A percentile compares a stretch with the other conserved stretches of the same genome.
Evolutionary conservation across 106 monocot species (phyloP).

Genomic region (Dendrobium huoshanense): DNA sequence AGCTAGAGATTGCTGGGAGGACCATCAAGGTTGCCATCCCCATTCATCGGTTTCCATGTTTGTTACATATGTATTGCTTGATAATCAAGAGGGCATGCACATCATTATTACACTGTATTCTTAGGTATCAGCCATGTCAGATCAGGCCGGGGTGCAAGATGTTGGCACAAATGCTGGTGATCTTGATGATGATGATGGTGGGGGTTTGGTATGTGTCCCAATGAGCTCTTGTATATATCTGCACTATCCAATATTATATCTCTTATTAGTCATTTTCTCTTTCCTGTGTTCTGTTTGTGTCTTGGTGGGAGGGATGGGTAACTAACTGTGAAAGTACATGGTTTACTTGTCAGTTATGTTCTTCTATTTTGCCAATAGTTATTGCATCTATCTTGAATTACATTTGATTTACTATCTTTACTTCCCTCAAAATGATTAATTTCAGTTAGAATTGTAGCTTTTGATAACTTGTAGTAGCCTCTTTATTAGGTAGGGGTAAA

Average conservation of each 20-base stretch:
- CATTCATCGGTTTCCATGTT: slow-evolving; percentile 3
- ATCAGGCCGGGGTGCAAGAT: slow-evolving; percentile 53
- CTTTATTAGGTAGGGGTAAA: not conserved
- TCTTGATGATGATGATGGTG: slow-evolving; percentile 73
- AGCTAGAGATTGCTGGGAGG: slow-evolving; percentile 62
- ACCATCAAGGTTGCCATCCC: slow-evolving; percentile 31
- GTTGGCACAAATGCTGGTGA: slow-evolving; percentile 45
- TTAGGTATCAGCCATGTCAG: slow-evolving; percentile 62
- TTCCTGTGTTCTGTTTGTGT: not conserved
- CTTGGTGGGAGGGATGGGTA: not conserved
- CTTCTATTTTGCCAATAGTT: not conserved
- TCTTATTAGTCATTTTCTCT: not conserved
- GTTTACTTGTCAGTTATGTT: not conserved
- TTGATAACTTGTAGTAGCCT: not conserved
- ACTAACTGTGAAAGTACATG: not conserved
- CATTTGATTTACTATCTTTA: not conserved
- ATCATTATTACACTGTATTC: not conserved
- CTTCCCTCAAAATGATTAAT: not conserved
- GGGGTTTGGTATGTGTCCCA: slow-evolving; percentile 41
- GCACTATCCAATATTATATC: not conserved
- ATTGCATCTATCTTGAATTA: not conserved
- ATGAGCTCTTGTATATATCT: not conserved
- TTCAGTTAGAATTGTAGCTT: not conserved
- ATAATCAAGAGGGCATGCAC: not conserved
- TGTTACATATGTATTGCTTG: not conserved